A percentile compares a stretch with the other conserved stretches of the same genome.
Evolutionary conservation across 441 rosid genomes (phyloP).

Genomic region (Erodium moschatum): DNA sequence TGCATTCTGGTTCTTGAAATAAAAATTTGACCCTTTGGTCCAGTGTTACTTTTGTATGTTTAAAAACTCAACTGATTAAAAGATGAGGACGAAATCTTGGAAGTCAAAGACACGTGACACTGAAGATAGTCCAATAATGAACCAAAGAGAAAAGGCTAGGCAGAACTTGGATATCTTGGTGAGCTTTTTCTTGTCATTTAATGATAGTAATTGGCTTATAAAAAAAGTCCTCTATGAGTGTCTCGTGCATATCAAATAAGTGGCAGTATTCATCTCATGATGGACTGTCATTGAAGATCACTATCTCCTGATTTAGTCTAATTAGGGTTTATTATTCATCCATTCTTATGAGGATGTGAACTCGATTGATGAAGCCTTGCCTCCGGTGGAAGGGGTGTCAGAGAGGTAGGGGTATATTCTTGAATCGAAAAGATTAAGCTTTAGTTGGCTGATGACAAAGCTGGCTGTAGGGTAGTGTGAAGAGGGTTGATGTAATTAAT

Average conservation of each 20-base stretch:
- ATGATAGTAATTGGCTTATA: not conserved
- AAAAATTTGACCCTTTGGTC: not conserved
- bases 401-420: not conserved
- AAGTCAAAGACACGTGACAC: not conserved
- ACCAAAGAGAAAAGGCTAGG: not conserved
- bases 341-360: not conserved
- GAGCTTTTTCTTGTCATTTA: not conserved
- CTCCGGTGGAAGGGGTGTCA: not conserved
- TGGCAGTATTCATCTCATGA: not conserved
- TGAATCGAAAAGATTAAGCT: not conserved
- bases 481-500: not conserved
- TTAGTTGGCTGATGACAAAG: constrained; percentile 1
- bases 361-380: not conserved
- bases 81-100: not conserved
- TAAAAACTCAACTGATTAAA: not conserved
- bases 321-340: not conserved
- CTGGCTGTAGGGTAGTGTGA: constrained; percentile 6
- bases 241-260: not conserved
- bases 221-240: not conserved
- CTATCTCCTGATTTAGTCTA: not conserved
- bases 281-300: not conserved
- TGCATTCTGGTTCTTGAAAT: not conserved
- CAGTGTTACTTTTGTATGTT: not conserved
- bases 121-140: not conserved
- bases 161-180: not conserved